Conservation (phyloP, 2,329 filamentous ascomycete species). For the Nothomitra cinnamomea region DNA sequence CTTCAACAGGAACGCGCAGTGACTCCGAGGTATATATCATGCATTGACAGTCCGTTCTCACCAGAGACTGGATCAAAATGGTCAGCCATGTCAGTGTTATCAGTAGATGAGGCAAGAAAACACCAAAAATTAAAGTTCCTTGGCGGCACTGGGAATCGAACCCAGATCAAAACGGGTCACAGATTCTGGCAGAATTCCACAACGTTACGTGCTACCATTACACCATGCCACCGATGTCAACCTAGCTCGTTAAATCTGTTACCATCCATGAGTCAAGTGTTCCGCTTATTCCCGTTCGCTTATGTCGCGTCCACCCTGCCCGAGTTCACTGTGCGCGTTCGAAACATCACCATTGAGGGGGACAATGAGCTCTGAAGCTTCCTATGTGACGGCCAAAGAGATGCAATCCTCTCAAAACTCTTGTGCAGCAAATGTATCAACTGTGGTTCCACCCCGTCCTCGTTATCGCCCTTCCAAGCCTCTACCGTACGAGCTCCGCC, state of each 20-base stretch:
- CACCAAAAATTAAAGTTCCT: background rate
- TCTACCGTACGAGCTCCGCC: conserved; percentile 45
- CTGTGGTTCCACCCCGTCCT: background rate
- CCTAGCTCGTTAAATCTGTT: background rate
- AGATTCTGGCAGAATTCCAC: background rate
- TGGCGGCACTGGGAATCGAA: conserved; percentile 5
- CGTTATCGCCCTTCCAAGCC: conserved; percentile 35
- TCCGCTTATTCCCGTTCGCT: too few species aligned
- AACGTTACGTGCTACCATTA: conserved; percentile 8
- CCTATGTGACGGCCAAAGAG: background rate
- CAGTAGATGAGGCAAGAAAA: background rate
- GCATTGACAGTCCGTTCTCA: too few species aligned
- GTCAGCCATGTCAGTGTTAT: too few species aligned
- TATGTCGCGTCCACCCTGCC: too few species aligned
- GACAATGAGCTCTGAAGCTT: background rate
- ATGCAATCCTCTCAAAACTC: background rate
- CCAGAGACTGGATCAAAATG: too few species aligned
- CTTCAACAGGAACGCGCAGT: too few species aligned
- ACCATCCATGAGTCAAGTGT: too few species aligned
- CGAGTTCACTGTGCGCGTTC: too few species aligned
- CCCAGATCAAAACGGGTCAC: conserved; percentile 3
- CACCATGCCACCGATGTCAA: conserved; percentile 3
- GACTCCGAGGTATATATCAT: too few species aligned
- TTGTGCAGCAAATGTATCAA: background rate
- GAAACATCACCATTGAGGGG: too few species aligned